A percentile compares a stretch with the other conserved stretches of the same genome.
phyloP scores from a whole-genome alignment of 2,329 filamentous ascomycete genomes.

The Aspergillaceae sp. region DNA sequence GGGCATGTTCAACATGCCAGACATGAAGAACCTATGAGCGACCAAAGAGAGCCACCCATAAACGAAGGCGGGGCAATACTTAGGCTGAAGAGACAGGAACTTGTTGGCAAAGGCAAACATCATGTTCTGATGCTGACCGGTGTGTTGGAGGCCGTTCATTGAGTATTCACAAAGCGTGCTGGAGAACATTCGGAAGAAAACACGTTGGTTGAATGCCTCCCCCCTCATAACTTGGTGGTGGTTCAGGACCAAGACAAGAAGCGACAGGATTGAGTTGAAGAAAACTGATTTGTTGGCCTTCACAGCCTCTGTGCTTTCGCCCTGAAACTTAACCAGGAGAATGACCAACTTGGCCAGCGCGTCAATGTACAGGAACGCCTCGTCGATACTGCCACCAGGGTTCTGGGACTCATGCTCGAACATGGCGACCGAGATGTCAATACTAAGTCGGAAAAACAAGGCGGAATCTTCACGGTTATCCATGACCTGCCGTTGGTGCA shows the following conservation, averaged over 20 bases:
- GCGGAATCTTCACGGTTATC: conserved; percentile 67
- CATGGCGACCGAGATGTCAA: conserved; percentile 68
- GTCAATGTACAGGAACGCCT: conserved; percentile 61
- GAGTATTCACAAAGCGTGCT: conserved; percentile 70
- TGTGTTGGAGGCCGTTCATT: conserved; percentile 48
- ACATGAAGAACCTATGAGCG: conserved; percentile 77
- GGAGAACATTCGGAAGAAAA: conserved; percentile 86
- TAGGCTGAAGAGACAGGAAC: conserved; percentile 66
- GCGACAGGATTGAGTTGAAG: conserved; percentile 66
- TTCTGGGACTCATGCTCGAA: conserved; percentile 64
- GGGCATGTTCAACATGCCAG: conserved; percentile 61
- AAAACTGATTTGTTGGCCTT: conserved; percentile 59
- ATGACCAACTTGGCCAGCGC: conserved; percentile 73
- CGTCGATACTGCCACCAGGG: conserved; percentile 52
- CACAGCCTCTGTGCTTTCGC: conserved; percentile 50
- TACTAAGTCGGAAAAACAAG: conserved; percentile 68
- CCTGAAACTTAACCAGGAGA: conserved; percentile 64
- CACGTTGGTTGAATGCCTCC: conserved; percentile 74
- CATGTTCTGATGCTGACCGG: conserved; percentile 58
- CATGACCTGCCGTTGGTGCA: conserved; percentile 67
- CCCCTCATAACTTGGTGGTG: conserved; percentile 74
- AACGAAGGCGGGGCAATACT: conserved; percentile 69
- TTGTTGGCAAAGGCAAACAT: conserved; percentile 62
- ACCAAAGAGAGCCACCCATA: conserved; percentile 79
- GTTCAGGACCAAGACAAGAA: conserved; percentile 74